Base-by-base conservation (phyloP, 176 grass and related monocot species). In the Cymbopogon citratus region DNA sequence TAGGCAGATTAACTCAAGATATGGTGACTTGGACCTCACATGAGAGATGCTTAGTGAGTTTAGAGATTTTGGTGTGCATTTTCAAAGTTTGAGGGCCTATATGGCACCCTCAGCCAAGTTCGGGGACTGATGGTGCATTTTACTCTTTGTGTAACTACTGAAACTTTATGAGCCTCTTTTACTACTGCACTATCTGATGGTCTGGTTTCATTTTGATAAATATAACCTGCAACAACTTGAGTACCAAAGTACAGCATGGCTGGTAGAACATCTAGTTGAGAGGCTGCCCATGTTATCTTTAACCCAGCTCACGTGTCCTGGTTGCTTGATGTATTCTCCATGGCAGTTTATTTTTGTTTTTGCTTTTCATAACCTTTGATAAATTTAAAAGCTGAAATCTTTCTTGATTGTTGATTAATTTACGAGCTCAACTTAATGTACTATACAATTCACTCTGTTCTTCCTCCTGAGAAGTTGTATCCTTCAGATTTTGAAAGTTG, bases 361-460 rank as follows among this genome's bases (percentile, higher is more conserved):
- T 57, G 10, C 31, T 60, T 25, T 60, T 60, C n/a, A 63, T 80
- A 46, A 70, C 5, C 48, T 68, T 1, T 44, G 28, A 59, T 68
- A 43, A 43, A 12, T 43, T 75, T 25, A 57, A 76, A 78, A 63
- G 19, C 5, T 71, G 26, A 46, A 62, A 27, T 7, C 29, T 76
- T 31, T 38, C 57, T 64, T 78, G 24, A 65, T 78, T 80, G 44
- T 80, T 86, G 18, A 54, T 66, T 72, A 23, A 76, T 11, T 16
- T 69, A 34, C 21, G 19, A 57, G 45, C 8, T 56, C 38, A 21
- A 4, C 9, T 60, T 38, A 75, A 59, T 71, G 69, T 48, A 36
- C 39, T 69, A 33, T 46, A 49, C 7, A 72, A 12, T 31, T 28
- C 39, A 78, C 38, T 29, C 12, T 68, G 71, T 28, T 21, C 34